Conservation (phyloP, 2,329 filamentous ascomycete genomes). For the Epicoccum sorghinum region DNA sequence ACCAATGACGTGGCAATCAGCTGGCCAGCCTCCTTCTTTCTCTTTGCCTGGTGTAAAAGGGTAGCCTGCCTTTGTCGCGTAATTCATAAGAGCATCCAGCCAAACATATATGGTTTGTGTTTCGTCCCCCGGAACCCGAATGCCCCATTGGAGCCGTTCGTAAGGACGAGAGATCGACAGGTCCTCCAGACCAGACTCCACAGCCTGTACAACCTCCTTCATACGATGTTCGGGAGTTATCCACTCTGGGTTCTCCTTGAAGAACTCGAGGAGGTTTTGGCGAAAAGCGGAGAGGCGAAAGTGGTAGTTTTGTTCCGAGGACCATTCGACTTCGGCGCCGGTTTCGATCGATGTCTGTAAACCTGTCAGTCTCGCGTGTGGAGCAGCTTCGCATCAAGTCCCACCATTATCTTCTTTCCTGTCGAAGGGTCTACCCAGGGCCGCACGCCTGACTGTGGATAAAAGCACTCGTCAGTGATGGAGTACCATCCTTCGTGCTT, state of each 20-base stretch:
- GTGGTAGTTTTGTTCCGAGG: slow-evolving; percentile 91
- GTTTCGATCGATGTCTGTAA: slow-evolving; percentile 75
- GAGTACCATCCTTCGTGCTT: slow-evolving; percentile 97
- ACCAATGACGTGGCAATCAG: slow-evolving; percentile 88
- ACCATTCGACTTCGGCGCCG: slow-evolving; percentile 93
- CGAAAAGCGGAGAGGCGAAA: slow-evolving; percentile 86
- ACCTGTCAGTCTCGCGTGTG: slow-evolving; percentile 19
- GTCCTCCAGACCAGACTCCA: slow-evolving; percentile 79
- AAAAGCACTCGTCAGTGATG: slow-evolving; percentile 95
- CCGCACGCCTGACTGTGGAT: slow-evolving; percentile 77
- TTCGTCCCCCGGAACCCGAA: slow-evolving; percentile 82
- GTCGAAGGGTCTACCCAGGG: slow-evolving; percentile 78
- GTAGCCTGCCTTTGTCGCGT: slow-evolving; percentile 86
- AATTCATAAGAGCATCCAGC: slow-evolving; percentile 95
- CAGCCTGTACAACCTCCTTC: slow-evolving; percentile 78
- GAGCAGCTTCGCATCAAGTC: background rate
- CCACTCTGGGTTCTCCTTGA: slow-evolving; percentile 76
- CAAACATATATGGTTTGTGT: slow-evolving; percentile 96
- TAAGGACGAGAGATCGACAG: slow-evolving; percentile 86
- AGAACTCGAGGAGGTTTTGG: slow-evolving; percentile 80
- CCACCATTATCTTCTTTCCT: slow-evolving; percentile 78
- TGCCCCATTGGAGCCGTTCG: slow-evolving; percentile 82
- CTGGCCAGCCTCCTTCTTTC: slow-evolving; percentile 76
- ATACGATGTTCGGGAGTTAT: slow-evolving; percentile 75
- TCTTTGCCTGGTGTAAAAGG: slow-evolving; percentile 74